Conservation (phyloP, 805 yeast species). For the Starmerella potacharoeniae region DNA sequence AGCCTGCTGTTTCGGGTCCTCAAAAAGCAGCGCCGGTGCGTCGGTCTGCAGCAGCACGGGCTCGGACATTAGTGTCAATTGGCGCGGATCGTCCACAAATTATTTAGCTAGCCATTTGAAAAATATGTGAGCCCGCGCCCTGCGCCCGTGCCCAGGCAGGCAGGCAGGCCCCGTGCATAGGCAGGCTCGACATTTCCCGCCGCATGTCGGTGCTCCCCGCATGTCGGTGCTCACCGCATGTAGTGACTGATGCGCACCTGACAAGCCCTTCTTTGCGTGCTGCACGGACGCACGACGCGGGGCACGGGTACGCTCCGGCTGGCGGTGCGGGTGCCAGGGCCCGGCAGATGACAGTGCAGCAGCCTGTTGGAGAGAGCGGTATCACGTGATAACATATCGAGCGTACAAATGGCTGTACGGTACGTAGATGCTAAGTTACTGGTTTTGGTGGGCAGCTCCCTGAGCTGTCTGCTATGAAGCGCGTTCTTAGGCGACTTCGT, state of each 20-base stretch:
- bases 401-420: too few species aligned
- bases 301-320: neutral
- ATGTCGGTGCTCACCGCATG: too few species aligned
- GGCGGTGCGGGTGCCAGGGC: neutral
- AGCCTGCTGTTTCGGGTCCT: slow-evolving; percentile 57
- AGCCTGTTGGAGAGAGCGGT: too few species aligned
- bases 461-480: too few species aligned
- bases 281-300: neutral
- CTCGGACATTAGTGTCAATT: slow-evolving; percentile 9
- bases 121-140: neutral
- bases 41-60: slow-evolving; percentile 15
- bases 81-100: neutral
- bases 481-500: too few species aligned
- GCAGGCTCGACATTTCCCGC: too few species aligned
- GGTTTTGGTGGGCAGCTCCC: too few species aligned
- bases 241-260: neutral
- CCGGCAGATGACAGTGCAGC: neutral
- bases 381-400: too few species aligned
- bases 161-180: too few species aligned
- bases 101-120: neutral
- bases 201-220: too few species aligned
- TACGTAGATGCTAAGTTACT: too few species aligned
- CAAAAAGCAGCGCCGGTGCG: slow-evolving; percentile 20
- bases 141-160: neutral
- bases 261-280: neutral